phyloP scores from a whole-genome alignment of 495 filamentous ascomycete species.

The Chaetomium tenue region DNA sequence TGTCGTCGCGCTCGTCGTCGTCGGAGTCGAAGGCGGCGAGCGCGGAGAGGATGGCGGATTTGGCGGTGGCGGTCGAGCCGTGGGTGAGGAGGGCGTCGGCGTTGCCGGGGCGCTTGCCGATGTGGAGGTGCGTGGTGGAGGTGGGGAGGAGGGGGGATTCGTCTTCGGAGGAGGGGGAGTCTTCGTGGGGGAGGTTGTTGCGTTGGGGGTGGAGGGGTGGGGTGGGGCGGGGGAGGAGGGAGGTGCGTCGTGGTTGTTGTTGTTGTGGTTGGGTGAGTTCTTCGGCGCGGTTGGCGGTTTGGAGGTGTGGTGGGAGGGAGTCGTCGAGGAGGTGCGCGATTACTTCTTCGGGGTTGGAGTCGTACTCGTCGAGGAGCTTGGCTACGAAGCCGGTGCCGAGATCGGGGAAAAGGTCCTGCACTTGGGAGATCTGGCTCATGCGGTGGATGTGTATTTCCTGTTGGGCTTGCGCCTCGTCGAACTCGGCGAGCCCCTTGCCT shows the following conservation, averaged over 20 bases:
- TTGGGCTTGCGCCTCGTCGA: conserved; percentile 44
- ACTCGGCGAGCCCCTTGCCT: conserved; percentile 60
- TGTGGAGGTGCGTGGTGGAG: conserved; percentile 62
- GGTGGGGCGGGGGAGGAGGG: conserved; percentile 42
- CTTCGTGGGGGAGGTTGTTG: conserved; percentile 52
- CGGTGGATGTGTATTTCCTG: conserved; percentile 71
- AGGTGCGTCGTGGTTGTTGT: not conserved
- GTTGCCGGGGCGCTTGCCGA: conserved; percentile 67
- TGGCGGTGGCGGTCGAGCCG: conserved; percentile 59
- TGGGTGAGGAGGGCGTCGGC: conserved; percentile 59
- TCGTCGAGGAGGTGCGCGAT: conserved; percentile 83
- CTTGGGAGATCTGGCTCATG: conserved; percentile 77
- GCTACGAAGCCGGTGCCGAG: conserved; percentile 81
- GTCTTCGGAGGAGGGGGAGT: conserved; percentile 52
- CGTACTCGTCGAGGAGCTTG: conserved; percentile 74
- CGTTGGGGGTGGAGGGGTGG: conserved; percentile 35
- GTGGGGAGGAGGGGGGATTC: conserved; percentile 69
- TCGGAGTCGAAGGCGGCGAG: conserved; percentile 89
- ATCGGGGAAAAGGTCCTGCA: conserved; percentile 91
- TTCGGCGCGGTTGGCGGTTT: conserved; percentile 54
- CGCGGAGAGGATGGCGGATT: conserved; percentile 87
- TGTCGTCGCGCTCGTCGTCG: conserved; percentile 96
- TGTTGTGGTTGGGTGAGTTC: conserved; percentile 42
- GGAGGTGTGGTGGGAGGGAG: conserved; percentile 63
- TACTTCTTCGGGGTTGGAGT: conserved; percentile 73